Conservation (phyloP, 2,329 filamentous ascomycete genomes). For the Aspergillus texensis region DNA sequence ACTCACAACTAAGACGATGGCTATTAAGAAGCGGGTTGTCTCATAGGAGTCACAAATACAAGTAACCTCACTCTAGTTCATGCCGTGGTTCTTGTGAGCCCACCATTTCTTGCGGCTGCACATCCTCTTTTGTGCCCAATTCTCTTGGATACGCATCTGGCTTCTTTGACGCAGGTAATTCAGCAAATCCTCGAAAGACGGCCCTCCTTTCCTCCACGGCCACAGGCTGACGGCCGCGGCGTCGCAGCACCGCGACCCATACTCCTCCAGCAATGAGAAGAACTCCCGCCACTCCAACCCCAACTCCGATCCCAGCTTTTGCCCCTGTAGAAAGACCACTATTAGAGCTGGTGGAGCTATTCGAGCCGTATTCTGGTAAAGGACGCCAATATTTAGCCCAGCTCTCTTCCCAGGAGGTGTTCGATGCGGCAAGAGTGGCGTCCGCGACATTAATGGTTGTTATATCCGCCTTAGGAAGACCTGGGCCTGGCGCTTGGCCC, state of each 20-base stretch:
- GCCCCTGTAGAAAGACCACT: slow-evolving; percentile 6
- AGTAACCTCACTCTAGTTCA: slow-evolving; percentile 2
- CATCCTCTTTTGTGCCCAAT: not conserved
- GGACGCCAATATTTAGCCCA: slow-evolving; percentile 20
- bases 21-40: not conserved
- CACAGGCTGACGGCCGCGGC: not conserved
- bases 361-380: not conserved
- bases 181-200: not conserved
- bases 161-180: not conserved
- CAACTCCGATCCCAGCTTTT: slow-evolving; percentile 16
- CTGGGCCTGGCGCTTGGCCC: slow-evolving; percentile 28
- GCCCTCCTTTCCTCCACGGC: not conserved
- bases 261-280: slow-evolving; percentile 3
- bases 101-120: slow-evolving; percentile 3
- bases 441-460: slow-evolving; percentile 6
- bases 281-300: slow-evolving; percentile 7
- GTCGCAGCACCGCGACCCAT: slow-evolving; percentile 7
- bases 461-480: slow-evolving; percentile 1
- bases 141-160: not conserved
- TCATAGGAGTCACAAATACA: not conserved
- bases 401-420: slow-evolving; percentile 14
- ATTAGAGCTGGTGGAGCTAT: not conserved
- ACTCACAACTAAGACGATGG: not conserved
- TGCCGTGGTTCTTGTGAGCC: slow-evolving; percentile 1
- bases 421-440: slow-evolving; percentile 1